Percentiles rank a stretch among this genome's conserved stretches.
phyloP scores from a whole-genome alignment of 75 land plant species.

The Azolla pinnata region DNA sequence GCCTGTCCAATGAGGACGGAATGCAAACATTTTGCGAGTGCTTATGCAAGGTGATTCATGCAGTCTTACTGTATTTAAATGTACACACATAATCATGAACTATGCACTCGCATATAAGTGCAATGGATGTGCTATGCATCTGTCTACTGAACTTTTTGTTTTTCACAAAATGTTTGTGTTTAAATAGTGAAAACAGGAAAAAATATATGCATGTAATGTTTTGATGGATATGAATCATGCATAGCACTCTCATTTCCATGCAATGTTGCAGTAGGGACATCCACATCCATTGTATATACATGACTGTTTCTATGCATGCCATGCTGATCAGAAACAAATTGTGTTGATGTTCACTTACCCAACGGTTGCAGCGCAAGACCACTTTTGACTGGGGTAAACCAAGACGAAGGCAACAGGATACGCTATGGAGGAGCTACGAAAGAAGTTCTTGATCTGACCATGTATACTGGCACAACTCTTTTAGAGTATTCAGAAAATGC shows the following conservation, averaged over 20 bases:
- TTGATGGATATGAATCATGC: background rate
- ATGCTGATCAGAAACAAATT: no score
- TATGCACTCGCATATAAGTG: no score
- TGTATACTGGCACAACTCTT: background rate
- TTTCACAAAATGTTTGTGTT: no score
- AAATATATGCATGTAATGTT: background rate
- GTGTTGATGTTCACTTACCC: no score
- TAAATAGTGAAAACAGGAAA: no score
- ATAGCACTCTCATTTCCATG: background rate
- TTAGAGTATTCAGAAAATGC: background rate
- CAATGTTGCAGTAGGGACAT: background rate
- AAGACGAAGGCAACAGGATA: background rate
- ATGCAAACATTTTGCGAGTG: constrained; percentile 84
- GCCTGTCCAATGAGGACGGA: constrained; percentile 79
- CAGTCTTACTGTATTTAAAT: no score
- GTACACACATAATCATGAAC: no score
- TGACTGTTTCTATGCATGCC: no score
- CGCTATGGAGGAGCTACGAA: background rate
- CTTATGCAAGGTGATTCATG: constrained; percentile 85
- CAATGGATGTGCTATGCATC: no score
- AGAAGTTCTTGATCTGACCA: background rate
- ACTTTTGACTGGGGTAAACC: background rate
- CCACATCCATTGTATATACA: background rate
- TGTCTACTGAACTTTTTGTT: no score
- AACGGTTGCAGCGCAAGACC: background rate